phyloP scores from a whole-genome alignment of 192 early-diverging fungal species.

The Obelidium mucronatum region DNA sequence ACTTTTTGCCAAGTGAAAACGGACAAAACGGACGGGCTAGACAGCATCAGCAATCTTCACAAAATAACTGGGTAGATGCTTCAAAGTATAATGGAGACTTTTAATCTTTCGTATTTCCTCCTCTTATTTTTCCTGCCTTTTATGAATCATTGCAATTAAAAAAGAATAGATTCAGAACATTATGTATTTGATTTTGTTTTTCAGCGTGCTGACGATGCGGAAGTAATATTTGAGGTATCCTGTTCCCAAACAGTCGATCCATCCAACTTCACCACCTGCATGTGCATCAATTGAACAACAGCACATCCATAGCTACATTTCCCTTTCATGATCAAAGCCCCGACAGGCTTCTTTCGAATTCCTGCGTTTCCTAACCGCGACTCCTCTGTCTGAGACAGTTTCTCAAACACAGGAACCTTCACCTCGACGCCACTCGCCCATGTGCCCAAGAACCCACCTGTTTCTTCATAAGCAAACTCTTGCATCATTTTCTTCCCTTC shows the following conservation, averaged over 20 bases:
- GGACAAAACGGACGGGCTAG: no score
- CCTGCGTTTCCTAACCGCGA: conserved; percentile 49
- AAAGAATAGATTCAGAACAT: no score
- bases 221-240: conserved; percentile 25
- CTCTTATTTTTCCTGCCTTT: no score
- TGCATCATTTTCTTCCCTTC: background rate
- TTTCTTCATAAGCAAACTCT: conserved; percentile 47
- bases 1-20: no score
- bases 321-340: conserved; percentile 46
- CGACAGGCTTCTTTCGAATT: conserved; percentile 59
- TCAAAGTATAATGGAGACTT: conserved; percentile 29
- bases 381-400: conserved; percentile 50
- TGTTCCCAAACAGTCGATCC: conserved; percentile 56
- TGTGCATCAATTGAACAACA: conserved; percentile 47
- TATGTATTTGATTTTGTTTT: background rate
- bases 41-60: background rate
- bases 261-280: conserved; percentile 48
- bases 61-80: conserved; percentile 34
- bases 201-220: conserved; percentile 1
- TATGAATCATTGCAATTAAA: no score
- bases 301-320: conserved; percentile 59
- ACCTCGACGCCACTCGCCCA: conserved; percentile 41
- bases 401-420: conserved; percentile 56
- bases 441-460: conserved; percentile 35
- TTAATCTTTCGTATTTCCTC: background rate